These are phyloP conservation scores for Byssothecium circinans DNA, from an alignment of 2,329 filamentous ascomycete genomes.

Conservation along the genomic window DNA sequence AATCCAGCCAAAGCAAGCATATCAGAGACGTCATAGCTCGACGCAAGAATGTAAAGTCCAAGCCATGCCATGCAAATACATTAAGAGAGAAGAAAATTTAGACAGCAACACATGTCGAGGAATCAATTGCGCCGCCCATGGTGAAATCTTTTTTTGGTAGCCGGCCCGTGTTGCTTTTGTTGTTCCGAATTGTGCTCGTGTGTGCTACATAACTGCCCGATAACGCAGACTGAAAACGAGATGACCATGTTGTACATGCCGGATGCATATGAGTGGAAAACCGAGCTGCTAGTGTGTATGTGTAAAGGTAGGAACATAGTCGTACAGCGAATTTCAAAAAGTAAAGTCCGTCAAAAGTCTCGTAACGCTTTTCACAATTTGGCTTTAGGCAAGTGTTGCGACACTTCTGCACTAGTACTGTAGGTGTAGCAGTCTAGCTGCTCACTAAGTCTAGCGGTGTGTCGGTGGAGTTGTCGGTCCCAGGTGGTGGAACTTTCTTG, in stretches of 20 bases:
- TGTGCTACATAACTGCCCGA: background rate
- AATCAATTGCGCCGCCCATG: background rate
- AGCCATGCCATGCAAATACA: background rate
- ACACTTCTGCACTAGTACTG: no score
- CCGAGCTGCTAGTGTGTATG: background rate
- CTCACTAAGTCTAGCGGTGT: background rate
- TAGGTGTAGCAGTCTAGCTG: background rate
- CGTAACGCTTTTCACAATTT: no score
- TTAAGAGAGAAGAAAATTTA: background rate
- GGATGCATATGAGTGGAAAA: background rate
- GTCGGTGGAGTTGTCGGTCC: constrained; percentile 9
- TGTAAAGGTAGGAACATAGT: background rate
- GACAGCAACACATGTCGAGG: background rate
- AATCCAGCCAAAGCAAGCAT: background rate
- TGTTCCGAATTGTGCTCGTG: background rate
- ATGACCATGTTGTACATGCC: background rate
- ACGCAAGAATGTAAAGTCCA: background rate
- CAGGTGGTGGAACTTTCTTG: constrained; percentile 48
- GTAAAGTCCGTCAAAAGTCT: background rate
- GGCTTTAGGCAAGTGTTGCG: no score
- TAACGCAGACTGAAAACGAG: background rate
- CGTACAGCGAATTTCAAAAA: background rate
- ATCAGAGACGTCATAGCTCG: background rate
- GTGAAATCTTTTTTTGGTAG: background rate
- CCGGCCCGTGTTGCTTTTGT: background rate